Evolutionary conservation across 2,329 filamentous ascomycete species (phyloP).

Genomic region (Aspergillus ustus): DNA sequence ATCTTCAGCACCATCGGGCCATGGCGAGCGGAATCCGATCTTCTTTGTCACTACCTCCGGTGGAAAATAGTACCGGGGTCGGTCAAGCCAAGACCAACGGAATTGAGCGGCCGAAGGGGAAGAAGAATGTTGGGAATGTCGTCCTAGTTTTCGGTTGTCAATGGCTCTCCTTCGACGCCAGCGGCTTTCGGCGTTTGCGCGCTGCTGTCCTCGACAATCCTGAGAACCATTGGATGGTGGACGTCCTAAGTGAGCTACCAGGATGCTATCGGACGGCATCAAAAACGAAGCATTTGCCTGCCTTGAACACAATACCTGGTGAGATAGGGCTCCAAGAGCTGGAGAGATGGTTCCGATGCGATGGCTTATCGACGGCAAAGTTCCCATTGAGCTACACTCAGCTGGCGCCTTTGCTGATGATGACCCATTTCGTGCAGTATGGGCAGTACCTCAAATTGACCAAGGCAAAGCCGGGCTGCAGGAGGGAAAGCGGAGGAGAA

Average conservation of each 20-base stretch:
- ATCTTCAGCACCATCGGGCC: neutral
- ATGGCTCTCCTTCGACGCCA: constrained; percentile 21
- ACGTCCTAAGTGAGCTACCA: constrained; percentile 20
- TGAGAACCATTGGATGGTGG: constrained; percentile 22
- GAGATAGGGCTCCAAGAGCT: constrained; percentile 16
- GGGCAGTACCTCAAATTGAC: constrained; percentile 16
- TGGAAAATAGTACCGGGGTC: neutral
- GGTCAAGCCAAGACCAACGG: neutral
- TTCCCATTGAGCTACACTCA: constrained; percentile 26
- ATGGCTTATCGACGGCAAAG: constrained; percentile 5
- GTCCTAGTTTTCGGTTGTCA: constrained; percentile 27
- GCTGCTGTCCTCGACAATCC: constrained; percentile 16
- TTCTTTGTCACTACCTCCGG: neutral
- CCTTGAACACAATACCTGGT: constrained; percentile 5
- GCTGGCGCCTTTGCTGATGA: constrained; percentile 26
- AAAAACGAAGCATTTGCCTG: constrained; percentile 5
- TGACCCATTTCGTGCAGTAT: constrained; percentile 24
- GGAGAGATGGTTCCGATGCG: constrained; percentile 19
- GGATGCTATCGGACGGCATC: constrained; percentile 18
- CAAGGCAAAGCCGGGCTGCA: neutral
- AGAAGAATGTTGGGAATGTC: neutral
- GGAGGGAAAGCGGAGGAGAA: neutral
- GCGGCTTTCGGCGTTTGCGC: constrained; percentile 21
- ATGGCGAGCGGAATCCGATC: neutral
- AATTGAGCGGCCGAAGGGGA: neutral